Evolutionary conservation across 2,329 filamentous ascomycete species (phyloP), one percentile per base, ranked within the genome.

Genomic region (Ascochyta fabae): DNA sequence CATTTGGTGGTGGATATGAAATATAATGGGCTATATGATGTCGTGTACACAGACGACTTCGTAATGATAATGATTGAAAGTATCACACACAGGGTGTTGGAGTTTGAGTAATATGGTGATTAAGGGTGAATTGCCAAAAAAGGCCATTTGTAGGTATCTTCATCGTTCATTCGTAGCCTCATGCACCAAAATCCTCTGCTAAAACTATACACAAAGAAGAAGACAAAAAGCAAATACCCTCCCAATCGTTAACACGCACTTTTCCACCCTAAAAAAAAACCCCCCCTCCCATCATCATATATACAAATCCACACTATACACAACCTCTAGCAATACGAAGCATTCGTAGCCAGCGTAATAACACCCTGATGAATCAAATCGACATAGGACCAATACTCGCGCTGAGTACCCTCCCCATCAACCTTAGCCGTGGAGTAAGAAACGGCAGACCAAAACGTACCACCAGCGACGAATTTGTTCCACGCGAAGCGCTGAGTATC

Each of bases 341-440:
- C 38, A 35, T 54, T 54, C 12, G 51, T 54, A 13, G 51, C 38
- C 22, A 41, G 38, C 2, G 51, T 48, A 10, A 55, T 48, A 19
- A 56, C 45, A 19, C 57, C 57, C 24, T 50, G 31, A n/a, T 53
- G 43, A 33, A 53, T 58, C 13, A 58, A 16, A 16, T 56, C 57
- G 16, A 56, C 43, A 24, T 46, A 59, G 4, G 29, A 47, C 57
- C 53, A 59, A 26, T 59, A 56, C 34, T 59, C 57, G 27, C 57
- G 48, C 53, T 56, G 43, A 0, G 48, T 53, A 7, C 57, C 57
- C 41, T 59, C 53, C 3, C 53, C 57, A 47, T 53, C 52, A 22
- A 59, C 48, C 33, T 41, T 42, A 4, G 39, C 36, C 1, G 43
- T 53, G 9, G 22, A 29, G 34, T 53, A 48, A 9, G 23, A 35